Evolutionary conservation across 2,329 filamentous ascomycete genomes (phyloP).

Genomic region (Phialophora expanda): DNA sequence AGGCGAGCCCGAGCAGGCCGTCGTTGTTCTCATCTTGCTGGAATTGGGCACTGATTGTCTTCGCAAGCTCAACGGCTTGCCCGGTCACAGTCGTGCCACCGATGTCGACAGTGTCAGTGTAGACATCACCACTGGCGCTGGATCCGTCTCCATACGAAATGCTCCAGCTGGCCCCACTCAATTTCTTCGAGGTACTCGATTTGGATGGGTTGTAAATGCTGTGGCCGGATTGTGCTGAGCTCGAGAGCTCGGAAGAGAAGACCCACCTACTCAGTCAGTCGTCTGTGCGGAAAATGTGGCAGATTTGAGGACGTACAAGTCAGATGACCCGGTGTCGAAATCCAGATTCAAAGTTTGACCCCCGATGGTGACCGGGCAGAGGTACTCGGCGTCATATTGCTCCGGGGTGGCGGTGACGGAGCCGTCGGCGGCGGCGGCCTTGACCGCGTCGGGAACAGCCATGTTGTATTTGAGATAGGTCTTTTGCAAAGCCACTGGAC

Average conservation of each 20-base stretch:
- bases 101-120: constrained; percentile 67
- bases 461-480: constrained; percentile 37
- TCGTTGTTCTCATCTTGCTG: constrained; percentile 59
- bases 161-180: constrained; percentile 60
- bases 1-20: constrained; percentile 65
- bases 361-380: constrained; percentile 68
- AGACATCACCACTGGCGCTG: constrained; percentile 67
- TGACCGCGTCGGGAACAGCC: constrained; percentile 33
- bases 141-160: constrained; percentile 71
- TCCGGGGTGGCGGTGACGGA: constrained; percentile 51
- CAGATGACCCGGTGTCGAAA: constrained; percentile 72
- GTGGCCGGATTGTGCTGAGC: constrained; percentile 60
- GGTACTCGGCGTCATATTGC: constrained; percentile 62
- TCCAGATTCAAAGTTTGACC: constrained; percentile 68
- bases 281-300: neutral
- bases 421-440: constrained; percentile 31
- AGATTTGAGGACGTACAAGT: constrained; percentile 59
- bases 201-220: constrained; percentile 60
- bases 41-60: constrained; percentile 62
- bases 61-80: constrained; percentile 71
- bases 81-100: constrained; percentile 63
- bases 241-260: constrained; percentile 64
- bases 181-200: constrained; percentile 52
- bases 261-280: constrained; percentile 60
- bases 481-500: constrained; percentile 34